Base-by-base conservation (phyloP, 208 protist genomes). In the Acanthamoeba lugdunensis region DNA sequence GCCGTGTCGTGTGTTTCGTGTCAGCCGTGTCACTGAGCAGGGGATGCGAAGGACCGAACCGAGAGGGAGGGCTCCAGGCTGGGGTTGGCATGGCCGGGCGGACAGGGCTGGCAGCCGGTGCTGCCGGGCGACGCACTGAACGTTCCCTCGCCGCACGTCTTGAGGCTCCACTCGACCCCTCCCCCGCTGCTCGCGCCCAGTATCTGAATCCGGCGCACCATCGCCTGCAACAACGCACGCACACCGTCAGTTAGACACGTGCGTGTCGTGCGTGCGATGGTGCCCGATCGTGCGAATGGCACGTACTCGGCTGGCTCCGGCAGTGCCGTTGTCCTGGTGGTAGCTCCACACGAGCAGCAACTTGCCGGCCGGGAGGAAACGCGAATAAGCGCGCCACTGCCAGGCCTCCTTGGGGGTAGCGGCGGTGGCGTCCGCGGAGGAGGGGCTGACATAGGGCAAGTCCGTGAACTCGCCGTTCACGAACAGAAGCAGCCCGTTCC, bases 401-500 rank as follows among this genome's bases (percentile, higher is more conserved):
- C 6, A 8, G 54, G 54, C 52, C 52, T 58, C 52, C 11, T 11
- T 50, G 48, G 48, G 0, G 48, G 48, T 50, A 11, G 48, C 48
- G 13, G 11, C 48, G 48, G 11, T 50, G 41, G 18, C 1, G 18
- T n/a, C 79, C 18, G 41, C 30, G 6, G 79, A 14, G 23, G 79
- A 16, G 37, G 25, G 48, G 14, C 9, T 21, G 79, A 45, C 18
- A 33, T 90, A 90, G 52, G 28, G 52, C 48, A 90, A 3, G 28
- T 69, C 84, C 25, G 84, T 90, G 33, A 73, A 11, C 41, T 63
- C 52, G 33, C 52, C 84, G 54, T 90, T 90, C 13, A 90, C 54
- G 37, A 90, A 45, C 18, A 90, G 67, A 18, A 54, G 84, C 21
- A 90, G 61, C n/a, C 84, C 84, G 67, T 90, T 90, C 37, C 23